Percentiles rank a stretch among this genome's conserved stretches.
These are phyloP conservation scores for Leccinum brunneo-olivaceum DNA, from an alignment of 1,284 basidiomycete species.

Conservation along the genomic window DNA sequence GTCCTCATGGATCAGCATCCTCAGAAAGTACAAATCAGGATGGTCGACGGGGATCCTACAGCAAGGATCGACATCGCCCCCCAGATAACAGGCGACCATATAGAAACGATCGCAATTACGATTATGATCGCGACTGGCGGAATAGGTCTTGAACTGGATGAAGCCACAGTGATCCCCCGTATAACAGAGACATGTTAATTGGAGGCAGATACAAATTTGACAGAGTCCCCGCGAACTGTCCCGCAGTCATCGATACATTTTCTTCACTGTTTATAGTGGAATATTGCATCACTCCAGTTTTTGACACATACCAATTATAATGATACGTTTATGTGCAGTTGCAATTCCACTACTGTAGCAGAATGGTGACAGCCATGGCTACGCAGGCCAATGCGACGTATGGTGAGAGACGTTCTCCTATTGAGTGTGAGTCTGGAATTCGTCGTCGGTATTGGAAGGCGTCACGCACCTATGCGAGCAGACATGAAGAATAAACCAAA, in stretches of 20 bases:
- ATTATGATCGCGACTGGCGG: conserved; percentile 9
- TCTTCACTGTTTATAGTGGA: too few relatives aligned
- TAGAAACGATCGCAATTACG: conserved; percentile 4
- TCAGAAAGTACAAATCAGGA: conserved; percentile 14
- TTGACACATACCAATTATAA: too few relatives aligned
- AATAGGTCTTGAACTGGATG: conserved; percentile 7
- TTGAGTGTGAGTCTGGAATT: not conserved
- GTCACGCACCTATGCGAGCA: conserved; percentile 75
- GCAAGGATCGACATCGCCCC: conserved; percentile 8
- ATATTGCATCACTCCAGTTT: too few relatives aligned
- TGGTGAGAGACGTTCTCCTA: conserved; percentile 77
- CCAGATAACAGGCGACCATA: conserved; percentile 16
- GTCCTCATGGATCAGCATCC: conserved; percentile 16
- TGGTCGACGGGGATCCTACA: conserved; percentile 17
- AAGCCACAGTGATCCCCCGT: too few relatives aligned
- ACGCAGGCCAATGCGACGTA: conserved; percentile 78
- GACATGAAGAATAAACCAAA: conserved; percentile 90
- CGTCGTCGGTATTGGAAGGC: not conserved
- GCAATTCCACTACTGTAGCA: conserved; percentile 37
- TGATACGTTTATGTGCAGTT: too few relatives aligned
- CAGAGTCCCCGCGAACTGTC: too few relatives aligned
- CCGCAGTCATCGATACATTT: too few relatives aligned
- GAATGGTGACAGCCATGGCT: conserved; percentile 67
- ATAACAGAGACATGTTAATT: not conserved
- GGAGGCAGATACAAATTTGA: too few relatives aligned